These are phyloP conservation scores for Neophaeococcomyces aloes DNA, from an alignment of 2,329 filamentous ascomycete species.

Conservation along the genomic window DNA sequence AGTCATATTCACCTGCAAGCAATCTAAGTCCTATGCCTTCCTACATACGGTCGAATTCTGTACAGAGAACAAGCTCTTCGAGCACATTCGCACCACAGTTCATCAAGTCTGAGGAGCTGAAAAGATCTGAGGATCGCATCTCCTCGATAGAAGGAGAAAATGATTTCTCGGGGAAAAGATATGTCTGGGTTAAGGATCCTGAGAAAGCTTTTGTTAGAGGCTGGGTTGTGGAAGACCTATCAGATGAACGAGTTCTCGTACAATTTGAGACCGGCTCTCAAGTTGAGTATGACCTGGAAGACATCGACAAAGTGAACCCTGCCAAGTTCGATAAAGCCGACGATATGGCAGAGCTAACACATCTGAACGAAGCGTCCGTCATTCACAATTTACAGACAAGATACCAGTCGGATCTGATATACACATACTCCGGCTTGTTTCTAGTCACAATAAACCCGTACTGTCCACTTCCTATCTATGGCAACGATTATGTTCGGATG, in stretches of 20 bases:
- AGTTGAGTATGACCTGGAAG: conserved; percentile 74
- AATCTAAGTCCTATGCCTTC: conserved; percentile 34
- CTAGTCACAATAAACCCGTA: conserved; percentile 96
- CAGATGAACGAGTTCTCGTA: conserved; percentile 60
- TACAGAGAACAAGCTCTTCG: conserved; percentile 51
- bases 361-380: conserved; percentile 94
- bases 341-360: conserved; percentile 97
- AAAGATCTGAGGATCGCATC: conserved; percentile 45
- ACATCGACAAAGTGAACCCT: conserved; percentile 96
- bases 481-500: conserved; percentile 94
- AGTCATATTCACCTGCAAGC: conserved; percentile 54
- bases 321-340: conserved; percentile 99
- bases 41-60: conserved; percentile 38
- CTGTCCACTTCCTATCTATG: conserved; percentile 87
- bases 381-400: conserved; percentile 93
- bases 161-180: conserved; percentile 96
- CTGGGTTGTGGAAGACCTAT: conserved; percentile 76
- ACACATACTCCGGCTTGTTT: conserved; percentile 93
- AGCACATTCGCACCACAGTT: conserved; percentile 91
- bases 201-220: conserved; percentile 83
- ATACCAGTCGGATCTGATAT: conserved; percentile 93
- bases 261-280: conserved; percentile 91
- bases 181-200: conserved; percentile 90
- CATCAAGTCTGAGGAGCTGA: conserved; percentile 76
- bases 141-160: conserved; percentile 88